A percentile compares a stretch with the other conserved stretches of the same genome.
Evolutionary conservation across 2,329 filamentous ascomycete genomes (phyloP).

Genomic region (Coniochaeta pulveracea): DNA sequence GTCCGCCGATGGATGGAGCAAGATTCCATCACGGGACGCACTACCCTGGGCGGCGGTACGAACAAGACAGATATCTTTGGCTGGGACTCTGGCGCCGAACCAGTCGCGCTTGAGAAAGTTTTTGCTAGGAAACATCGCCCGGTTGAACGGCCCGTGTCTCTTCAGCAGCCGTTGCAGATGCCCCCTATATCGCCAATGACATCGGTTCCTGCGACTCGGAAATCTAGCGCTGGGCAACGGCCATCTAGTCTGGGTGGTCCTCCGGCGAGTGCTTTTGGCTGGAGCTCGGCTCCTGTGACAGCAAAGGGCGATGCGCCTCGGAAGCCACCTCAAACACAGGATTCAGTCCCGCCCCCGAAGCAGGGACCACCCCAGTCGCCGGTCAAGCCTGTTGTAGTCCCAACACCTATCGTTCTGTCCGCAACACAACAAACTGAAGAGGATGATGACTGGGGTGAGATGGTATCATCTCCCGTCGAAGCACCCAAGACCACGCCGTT

Average conservation of each 20-base stretch:
- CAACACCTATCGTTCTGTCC: not conserved
- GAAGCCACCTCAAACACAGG: not conserved
- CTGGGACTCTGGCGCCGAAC: conserved; percentile 44
- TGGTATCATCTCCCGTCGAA: conserved; percentile 31
- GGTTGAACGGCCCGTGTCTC: conserved; percentile 15
- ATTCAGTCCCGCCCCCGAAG: not conserved
- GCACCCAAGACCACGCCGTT: not conserved
- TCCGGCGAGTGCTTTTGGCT: conserved; percentile 12
- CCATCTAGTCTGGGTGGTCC: conserved; percentile 9
- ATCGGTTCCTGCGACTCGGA: conserved; percentile 1
- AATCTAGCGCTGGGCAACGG: conserved; percentile 6
- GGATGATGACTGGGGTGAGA: conserved; percentile 50
- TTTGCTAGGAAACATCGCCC: conserved; percentile 23
- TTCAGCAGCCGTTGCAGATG: conserved; percentile 8
- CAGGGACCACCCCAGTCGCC: not conserved
- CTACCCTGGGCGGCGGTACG: conserved; percentile 29
- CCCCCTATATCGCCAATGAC: not conserved
- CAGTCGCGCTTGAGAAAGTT: conserved; percentile 35
- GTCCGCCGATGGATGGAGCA: conserved; percentile 58
- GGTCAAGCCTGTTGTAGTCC: not conserved
- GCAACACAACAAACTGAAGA: conserved; percentile 16
- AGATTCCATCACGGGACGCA: conserved; percentile 43
- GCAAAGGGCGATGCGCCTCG: not conserved
- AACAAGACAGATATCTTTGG: conserved; percentile 42
- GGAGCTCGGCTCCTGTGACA: conserved; percentile 10